Base-by-base conservation (phyloP, 2,329 filamentous ascomycete genomes). In the Aspergillus jensenii region DNA sequence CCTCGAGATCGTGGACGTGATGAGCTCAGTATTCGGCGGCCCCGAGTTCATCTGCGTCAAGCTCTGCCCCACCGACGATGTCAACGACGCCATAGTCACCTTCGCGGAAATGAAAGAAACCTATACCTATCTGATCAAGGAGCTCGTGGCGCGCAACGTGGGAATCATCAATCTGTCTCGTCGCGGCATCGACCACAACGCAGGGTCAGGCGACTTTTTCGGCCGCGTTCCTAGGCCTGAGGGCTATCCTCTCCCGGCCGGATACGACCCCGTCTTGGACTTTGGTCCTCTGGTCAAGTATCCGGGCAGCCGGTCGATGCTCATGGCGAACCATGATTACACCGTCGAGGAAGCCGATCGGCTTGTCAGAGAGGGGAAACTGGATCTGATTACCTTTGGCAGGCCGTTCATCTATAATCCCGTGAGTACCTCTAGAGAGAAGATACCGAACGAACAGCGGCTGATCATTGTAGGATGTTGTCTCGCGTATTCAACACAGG, bases 41-140 rank as follows among this genome's bases (percentile, higher is more conserved):
- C 53, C 55, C 14, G 27, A 48, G 40, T 60, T 68, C n/a, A 62
- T 67, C 17, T 17, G 40, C 5, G 60, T 71, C 52, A 70, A 68
- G 33, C 65, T 74, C 15, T 66, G 68, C 27, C 66, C 68, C 21
- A 56, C 64, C 15, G 72, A 73, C 56, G 55, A 66, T 44, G 65
- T 65, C 40, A 64, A 67, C 21, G 63, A 66, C 56, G 57, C 57
- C 2, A 39, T 46, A 17, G 58, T 66, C 12, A 52, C 55, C 1
- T 66, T 59, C 41, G 40, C 52, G 3, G 64, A 66, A 46, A 52
- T 63, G 27, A 60, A 52, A n/a, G 59, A 64, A 11, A 58, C 54
- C 21, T 62, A 65, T 35, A 55, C 33, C 4, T 59, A 63, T 43
- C 51, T 58, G 15, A 62, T 65, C 45, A 48, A 54, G n/a, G 25